Evolutionary conservation across 805 yeast genomes (phyloP).

Genomic region (Groenewaldozyma salmanticensis): DNA sequence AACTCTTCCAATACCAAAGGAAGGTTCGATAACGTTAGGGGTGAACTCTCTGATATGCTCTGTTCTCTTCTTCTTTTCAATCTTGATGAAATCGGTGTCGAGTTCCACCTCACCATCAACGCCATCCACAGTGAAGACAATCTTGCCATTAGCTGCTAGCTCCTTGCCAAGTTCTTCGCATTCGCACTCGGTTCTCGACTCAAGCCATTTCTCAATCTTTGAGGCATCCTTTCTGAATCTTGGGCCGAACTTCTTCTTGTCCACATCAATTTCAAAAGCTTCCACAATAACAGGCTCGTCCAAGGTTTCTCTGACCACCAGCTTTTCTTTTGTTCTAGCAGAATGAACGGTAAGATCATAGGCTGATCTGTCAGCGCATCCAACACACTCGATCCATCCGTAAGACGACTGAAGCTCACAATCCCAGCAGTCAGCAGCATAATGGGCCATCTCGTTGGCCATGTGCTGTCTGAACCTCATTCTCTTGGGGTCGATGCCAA

Average conservation of each 20-base stretch:
- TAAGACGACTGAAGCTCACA: constrained; percentile 92
- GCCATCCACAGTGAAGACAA: constrained; percentile 59
- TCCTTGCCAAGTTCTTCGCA: constrained; percentile 67
- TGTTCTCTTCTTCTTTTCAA: constrained; percentile 67
- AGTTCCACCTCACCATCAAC: constrained; percentile 55
- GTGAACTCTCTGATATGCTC: constrained; percentile 92
- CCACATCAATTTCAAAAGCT: constrained; percentile 72
- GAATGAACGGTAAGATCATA: constrained; percentile 94
- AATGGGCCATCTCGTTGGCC: constrained; percentile 99
- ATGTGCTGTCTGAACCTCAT: constrained; percentile 97
- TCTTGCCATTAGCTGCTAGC: constrained; percentile 50
- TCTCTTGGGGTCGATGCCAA: constrained; percentile 79
- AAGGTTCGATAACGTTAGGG: constrained; percentile 98
- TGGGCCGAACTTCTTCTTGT: constrained; percentile 96
- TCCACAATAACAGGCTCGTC: constrained; percentile 78
- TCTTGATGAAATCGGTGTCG: constrained; percentile 59
- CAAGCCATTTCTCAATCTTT: constrained; percentile 72
- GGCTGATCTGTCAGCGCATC: constrained; percentile 99
- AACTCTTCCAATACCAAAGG: constrained; percentile 98
- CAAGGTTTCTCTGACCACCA: constrained; percentile 86
- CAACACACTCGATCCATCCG: constrained; percentile 99
- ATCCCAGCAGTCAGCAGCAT: constrained; percentile 99
- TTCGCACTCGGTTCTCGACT: constrained; percentile 71
- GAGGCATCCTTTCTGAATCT: constrained; percentile 96
- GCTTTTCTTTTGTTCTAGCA: constrained; percentile 87